A percentile compares a stretch with the other conserved stretches of the same genome.
These are phyloP conservation scores for Arthrobotrys sinensis DNA, from an alignment of 2,329 filamentous ascomycete species.

Conservation along the genomic window DNA sequence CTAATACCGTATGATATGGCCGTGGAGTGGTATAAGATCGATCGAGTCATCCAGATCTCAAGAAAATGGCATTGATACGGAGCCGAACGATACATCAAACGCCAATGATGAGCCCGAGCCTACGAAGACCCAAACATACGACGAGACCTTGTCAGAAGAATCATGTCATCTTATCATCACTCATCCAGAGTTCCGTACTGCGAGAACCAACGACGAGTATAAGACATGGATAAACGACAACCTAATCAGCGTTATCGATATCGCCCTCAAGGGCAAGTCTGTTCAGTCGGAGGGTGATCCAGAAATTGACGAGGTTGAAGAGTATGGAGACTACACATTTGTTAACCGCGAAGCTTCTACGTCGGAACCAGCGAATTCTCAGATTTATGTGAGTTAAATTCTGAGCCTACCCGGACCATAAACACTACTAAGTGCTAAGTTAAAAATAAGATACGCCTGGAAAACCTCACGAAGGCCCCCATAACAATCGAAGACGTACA, in stretches of 20 bases:
- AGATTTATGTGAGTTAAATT: neutral
- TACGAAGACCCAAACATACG: constrained; percentile 3
- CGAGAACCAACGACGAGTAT: neutral
- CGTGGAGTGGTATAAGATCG: neutral
- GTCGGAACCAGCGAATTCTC: neutral
- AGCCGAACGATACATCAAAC: neutral
- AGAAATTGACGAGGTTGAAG: neutral
- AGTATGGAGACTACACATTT: constrained; percentile 12
- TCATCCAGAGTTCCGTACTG: constrained; percentile 19
- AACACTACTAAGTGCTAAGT: neutral
- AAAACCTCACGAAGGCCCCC: constrained; percentile 1
- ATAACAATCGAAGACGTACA: constrained; percentile 8
- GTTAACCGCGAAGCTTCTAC: neutral
- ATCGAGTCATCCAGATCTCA: neutral
- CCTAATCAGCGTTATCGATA: neutral
- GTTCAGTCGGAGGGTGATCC: neutral
- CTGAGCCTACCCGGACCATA: too few relatives aligned
- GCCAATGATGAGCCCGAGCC: neutral
- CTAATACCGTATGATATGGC: neutral
- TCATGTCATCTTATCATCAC: constrained; percentile 35
- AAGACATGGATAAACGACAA: constrained; percentile 4
- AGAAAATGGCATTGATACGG: neutral
- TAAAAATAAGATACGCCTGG: constrained; percentile 29
- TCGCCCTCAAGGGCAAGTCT: neutral
- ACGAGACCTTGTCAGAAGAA: constrained; percentile 19